Evolutionary conservation across 176 grass and related monocot species (phyloP).

Genomic region (bread wheat (Triticum aestivum)): IWGSC_CS_RefSeq_v2.1 NC_057795.1:389838337-389838836

Average conservation of each 20-base stretch:
- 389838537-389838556: constrained; percentile 86
- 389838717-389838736: background rate
- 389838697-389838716: background rate
- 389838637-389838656: background rate
- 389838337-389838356: constrained; percentile 84
- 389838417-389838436: constrained; percentile 69
- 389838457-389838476: constrained; percentile 78
- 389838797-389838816: constrained; percentile 97
- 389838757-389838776: constrained; percentile 57
- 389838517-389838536: constrained; percentile 87
- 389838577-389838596: background rate
- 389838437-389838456: constrained; percentile 74
- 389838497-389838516: constrained; percentile 90
- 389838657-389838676: background rate
- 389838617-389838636: background rate
- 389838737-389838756: background rate
- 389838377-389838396: constrained; percentile 65
- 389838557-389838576: constrained; percentile 59
- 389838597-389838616: background rate
- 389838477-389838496: constrained; percentile 83
- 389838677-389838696: background rate
- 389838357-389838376: constrained; percentile 77
- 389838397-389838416: constrained; percentile 66
- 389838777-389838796: constrained; percentile 83
- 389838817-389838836: constrained; percentile 88